These are phyloP conservation scores for Trypanosomatidae sp. DNA, from an alignment of 208 protist species.

Conservation along the genomic window DNA sequence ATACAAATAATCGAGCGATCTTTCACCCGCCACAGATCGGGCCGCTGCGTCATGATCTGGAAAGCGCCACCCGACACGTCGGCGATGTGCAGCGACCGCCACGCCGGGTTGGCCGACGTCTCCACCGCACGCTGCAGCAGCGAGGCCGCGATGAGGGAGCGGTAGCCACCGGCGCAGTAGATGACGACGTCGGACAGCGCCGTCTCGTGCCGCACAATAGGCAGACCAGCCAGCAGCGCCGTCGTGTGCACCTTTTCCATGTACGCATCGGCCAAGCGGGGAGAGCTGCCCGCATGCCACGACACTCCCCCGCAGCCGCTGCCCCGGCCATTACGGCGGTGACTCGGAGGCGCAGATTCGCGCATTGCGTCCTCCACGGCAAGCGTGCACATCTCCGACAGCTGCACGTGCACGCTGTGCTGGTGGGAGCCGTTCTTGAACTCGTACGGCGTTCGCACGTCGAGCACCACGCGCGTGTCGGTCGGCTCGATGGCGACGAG, in stretches of 20 bases:
- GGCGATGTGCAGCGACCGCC: slow-evolving; percentile 25
- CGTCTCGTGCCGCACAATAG: slow-evolving; percentile 18
- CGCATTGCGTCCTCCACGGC: slow-evolving; percentile 35
- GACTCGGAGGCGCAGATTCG: too few species aligned
- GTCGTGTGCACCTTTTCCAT: slow-evolving; percentile 37
- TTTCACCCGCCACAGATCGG: slow-evolving; percentile 80
- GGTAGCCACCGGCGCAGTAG: slow-evolving; percentile 82
- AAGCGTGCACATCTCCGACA: slow-evolving; percentile 59
- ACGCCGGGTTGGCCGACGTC: slow-evolving; percentile 12
- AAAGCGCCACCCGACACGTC: slow-evolving; percentile 73
- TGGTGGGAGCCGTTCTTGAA: slow-evolving; percentile 83
- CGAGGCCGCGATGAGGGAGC: slow-evolving; percentile 74
- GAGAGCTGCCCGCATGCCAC: slow-evolving; percentile 27
- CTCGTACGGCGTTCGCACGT: slow-evolving; percentile 80
- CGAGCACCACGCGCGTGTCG: slow-evolving; percentile 44
- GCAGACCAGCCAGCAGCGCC: slow-evolving; percentile 27
- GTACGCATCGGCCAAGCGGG: slow-evolving; percentile 26
- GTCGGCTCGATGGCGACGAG: slow-evolving; percentile 12
- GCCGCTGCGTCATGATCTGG: slow-evolving; percentile 84
- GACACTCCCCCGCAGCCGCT: neutral
- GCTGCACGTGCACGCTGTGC: slow-evolving; percentile 58
- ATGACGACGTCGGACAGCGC: slow-evolving; percentile 46
- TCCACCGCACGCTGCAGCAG: slow-evolving; percentile 64
- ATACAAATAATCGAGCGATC: slow-evolving; percentile 84
- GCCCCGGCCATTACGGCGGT: too few species aligned